A percentile compares a stretch with the other conserved stretches of the same genome.
phyloP scores from a whole-genome alignment of 2,329 filamentous ascomycete genomes.

The Fusarium sp. region DNA sequence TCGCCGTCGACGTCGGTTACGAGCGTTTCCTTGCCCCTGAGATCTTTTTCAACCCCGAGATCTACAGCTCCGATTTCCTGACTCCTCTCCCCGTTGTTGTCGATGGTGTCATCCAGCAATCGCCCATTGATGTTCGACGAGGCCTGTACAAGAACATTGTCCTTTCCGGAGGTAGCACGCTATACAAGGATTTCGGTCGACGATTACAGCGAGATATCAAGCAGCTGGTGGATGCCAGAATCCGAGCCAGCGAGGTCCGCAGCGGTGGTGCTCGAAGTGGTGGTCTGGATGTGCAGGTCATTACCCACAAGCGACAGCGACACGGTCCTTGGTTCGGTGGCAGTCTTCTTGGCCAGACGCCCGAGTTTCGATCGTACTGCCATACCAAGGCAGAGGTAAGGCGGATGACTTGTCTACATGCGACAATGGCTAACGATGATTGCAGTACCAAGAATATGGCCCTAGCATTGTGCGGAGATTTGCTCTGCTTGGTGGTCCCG shows the following conservation, averaged over 20 bases:
- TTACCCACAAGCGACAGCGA: conserved; percentile 96
- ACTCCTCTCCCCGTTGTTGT: conserved; percentile 95
- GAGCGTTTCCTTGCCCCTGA: conserved; percentile 98
- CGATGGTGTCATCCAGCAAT: conserved; percentile 96
- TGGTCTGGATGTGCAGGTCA: conserved; percentile 95
- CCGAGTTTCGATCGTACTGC: conserved; percentile 98
- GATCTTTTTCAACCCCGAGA: conserved; percentile 99
- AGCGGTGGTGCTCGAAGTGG: conserved; percentile 94
- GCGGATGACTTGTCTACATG: neutral
- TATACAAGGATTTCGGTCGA: conserved; percentile 98
- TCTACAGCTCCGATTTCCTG: conserved; percentile 98
- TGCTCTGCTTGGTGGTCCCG: conserved; percentile 91
- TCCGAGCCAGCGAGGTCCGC: conserved; percentile 89
- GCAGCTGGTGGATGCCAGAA: conserved; percentile 92
- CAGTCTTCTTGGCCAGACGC: conserved; percentile 94
- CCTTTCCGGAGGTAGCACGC: conserved; percentile 92
- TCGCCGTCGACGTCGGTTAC: conserved; percentile 93
- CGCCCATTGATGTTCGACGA: conserved; percentile 95
- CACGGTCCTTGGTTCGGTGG: conserved; percentile 99
- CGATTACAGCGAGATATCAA: conserved; percentile 97
- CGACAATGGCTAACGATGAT: conserved; percentile 15
- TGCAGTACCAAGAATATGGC: conserved; percentile 92
- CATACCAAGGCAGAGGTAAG: conserved; percentile 86
- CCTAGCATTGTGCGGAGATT: conserved; percentile 96
- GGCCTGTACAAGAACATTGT: conserved; percentile 99